Evolutionary conservation across 306 rosid genomes (phyloP), one percentile per base, ranked within the genome.

Genomic region (Senna tora): DNA sequence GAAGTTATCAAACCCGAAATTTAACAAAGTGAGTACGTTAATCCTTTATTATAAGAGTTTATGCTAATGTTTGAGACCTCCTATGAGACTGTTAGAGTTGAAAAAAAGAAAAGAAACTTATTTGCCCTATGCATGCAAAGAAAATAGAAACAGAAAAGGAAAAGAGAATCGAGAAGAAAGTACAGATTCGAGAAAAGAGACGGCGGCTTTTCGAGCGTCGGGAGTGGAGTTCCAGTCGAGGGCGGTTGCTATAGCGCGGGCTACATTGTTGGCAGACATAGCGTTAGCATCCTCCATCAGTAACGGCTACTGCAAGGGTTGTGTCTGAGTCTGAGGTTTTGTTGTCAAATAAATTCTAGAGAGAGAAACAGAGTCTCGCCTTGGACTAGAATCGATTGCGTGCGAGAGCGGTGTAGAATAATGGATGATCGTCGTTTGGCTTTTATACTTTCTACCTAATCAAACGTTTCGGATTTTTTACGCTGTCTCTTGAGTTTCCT

Each of bases 151-250:
- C 5, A 61, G 32, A 17, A 8, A 54, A 7, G 16, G 50, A 65
- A 57, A 12, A 54, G 12, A 41, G 50, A 65, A 52, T 38, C 61
- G 63, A 41, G 38, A 71, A 55, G 77, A 34, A 50, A 65, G 28
- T 86, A 94, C 99, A 17, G 95, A 82, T 74, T 94, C 93, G 56
- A 94, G 87, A 73, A 85, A 94, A 70, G 89, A 65, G 46, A 85
- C 84, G 32, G 99, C 99, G 9, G 88, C 81, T 67, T 75, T 85
- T 20, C 97, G 91, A 42, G 91, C 86, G 16, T 86, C 81, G 17
- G 96, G 83, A 41, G 97, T 50, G 50, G 97, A 83, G 62, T 77
- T 71, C 97, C 96, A 94, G 86, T 89, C 92, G 49, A 91, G 89
- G 46, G 97, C 88, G 64, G 87, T 88, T 60, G 84, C 84, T 16